These are phyloP conservation scores for Mycena crocata DNA, from an alignment of 768 basidiomycete genomes.

Conservation along the genomic window DNA sequence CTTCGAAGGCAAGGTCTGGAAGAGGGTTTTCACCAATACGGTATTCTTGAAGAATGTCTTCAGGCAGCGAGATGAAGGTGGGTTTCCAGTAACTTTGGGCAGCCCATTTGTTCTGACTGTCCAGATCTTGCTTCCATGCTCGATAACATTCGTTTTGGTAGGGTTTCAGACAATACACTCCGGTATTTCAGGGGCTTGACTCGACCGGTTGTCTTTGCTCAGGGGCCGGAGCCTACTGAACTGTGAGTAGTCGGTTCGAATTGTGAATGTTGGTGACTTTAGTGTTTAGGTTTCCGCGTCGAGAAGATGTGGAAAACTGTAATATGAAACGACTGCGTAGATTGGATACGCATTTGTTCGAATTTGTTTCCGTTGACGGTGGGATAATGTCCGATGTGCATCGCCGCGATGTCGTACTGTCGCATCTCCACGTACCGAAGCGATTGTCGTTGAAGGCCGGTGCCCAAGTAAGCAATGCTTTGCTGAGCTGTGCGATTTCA, in stretches of 20 bases:
- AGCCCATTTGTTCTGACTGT: too few species aligned
- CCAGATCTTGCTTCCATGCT: constrained; percentile 94
- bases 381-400: constrained; percentile 65
- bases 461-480: constrained; percentile 68
- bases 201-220: constrained; percentile 76
- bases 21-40: too few species aligned
- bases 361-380: constrained; percentile 70
- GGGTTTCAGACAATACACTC: constrained; percentile 71
- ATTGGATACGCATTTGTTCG: constrained; percentile 64
- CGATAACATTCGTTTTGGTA: constrained; percentile 96
- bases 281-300: constrained; percentile 79
- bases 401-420: constrained; percentile 80
- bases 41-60: too few species aligned
- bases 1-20: too few species aligned
- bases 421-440: constrained; percentile 90
- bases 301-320: constrained; percentile 90
- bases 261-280: background rate
- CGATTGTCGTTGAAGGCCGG: constrained; percentile 76
- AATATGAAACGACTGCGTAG: constrained; percentile 77
- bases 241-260: constrained; percentile 69
- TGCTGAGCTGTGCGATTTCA: background rate
- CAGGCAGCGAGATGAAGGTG: too few species aligned
- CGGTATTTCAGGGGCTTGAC: constrained; percentile 73
- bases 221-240: constrained; percentile 90
- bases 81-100: too few species aligned